A percentile compares a stretch with the other conserved stretches of the same genome.
Conservation (phyloP, 331 rosid species). For the Quercus lobata region DNA sequence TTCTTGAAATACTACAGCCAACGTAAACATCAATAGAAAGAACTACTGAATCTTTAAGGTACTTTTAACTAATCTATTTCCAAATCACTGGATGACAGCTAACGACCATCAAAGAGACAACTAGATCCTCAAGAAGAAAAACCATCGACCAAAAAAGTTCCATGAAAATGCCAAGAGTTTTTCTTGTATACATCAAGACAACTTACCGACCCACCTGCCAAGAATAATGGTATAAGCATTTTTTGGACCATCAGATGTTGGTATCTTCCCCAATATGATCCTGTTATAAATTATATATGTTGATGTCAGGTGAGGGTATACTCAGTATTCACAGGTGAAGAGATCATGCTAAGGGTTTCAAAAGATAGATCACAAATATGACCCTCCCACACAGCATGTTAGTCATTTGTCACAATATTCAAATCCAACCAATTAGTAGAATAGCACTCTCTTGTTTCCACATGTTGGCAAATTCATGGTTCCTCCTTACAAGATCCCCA, state of each 20-base stretch:
- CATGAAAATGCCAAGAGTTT: constrained; percentile 30
- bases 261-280: constrained; percentile 90
- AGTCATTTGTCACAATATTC: constrained; percentile 27
- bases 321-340: constrained; percentile 52
- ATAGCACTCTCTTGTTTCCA: constrained; percentile 9
- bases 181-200: constrained; percentile 34
- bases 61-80: too few relatives aligned
- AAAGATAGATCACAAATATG: constrained; percentile 28
- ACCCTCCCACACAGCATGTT: constrained; percentile 34
- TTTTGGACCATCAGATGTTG: constrained; percentile 83
- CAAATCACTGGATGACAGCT: background rate
- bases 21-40: background rate
- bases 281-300: constrained; percentile 84
- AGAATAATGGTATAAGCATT: constrained; percentile 77
- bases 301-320: constrained; percentile 60
- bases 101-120: background rate
- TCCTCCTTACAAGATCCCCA: too few relatives aligned
- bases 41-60: too few relatives aligned
- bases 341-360: constrained; percentile 47
- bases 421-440: constrained; percentile 23
- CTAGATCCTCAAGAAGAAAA: background rate
- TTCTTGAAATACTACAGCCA: background rate
- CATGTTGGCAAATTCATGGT: background rate
- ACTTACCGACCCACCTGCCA: constrained; percentile 98
- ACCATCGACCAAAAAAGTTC: constrained; percentile 6